These are phyloP conservation scores for Xylariaceae sp. DNA, from an alignment of 2,329 filamentous ascomycete genomes.

Conservation along the genomic window DNA sequence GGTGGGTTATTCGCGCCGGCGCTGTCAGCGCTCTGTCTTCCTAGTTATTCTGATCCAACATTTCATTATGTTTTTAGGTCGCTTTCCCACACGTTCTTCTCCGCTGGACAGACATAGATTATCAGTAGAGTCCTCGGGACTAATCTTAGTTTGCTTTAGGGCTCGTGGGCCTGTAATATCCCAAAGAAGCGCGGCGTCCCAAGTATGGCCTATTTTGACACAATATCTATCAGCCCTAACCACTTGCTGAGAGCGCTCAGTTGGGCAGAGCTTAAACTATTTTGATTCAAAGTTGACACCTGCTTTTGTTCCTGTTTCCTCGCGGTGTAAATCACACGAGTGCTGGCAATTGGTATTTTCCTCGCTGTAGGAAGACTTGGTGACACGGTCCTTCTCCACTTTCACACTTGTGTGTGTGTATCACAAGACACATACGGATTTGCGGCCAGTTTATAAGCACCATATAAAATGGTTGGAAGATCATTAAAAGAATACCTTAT, in stretches of 20 bases:
- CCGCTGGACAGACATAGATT: not conserved
- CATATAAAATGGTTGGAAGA: no score
- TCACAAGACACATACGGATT: no score
- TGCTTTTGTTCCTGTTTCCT: not conserved
- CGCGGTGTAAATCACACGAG: not conserved
- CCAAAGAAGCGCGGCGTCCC: not conserved
- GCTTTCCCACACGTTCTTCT: not conserved
- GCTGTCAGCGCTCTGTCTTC: no score
- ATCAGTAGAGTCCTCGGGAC: not conserved
- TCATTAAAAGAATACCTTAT: no score
- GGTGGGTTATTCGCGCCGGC: no score
- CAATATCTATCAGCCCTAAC: not conserved
- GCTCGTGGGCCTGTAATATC: not conserved
- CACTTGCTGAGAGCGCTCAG: not conserved
- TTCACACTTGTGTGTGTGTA: no score
- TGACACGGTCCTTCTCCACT: no score
- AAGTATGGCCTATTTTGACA: not conserved
- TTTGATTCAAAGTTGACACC: not conserved
- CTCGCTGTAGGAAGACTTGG: no score
- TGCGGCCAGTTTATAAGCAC: no score
- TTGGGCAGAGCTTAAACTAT: not conserved
- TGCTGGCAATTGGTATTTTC: no score
- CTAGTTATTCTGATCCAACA: no score
- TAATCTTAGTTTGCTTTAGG: not conserved
- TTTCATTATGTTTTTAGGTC: not conserved